phyloP scores from a whole-genome alignment of 2,329 filamentous ascomycete genomes.

The Ophiocordyceps robertsii region DNA sequence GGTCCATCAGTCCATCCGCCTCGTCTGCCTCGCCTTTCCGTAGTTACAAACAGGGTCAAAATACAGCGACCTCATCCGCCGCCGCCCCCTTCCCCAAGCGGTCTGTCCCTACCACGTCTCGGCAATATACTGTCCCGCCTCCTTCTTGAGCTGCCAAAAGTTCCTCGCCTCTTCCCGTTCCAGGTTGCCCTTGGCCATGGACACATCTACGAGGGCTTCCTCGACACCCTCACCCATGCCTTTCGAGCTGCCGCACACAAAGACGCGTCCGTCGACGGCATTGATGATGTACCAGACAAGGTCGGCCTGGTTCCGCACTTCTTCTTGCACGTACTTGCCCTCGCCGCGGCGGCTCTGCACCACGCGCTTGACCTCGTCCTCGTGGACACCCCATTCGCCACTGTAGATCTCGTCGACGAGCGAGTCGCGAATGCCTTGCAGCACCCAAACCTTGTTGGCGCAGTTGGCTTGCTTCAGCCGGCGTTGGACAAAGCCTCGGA shows the following conservation, averaged over 20 bases:
- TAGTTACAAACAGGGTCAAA: no score
- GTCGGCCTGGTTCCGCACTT: constrained; percentile 80
- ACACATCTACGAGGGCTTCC: constrained; percentile 72
- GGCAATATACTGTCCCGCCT: constrained; percentile 89
- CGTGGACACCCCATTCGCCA: constrained; percentile 90
- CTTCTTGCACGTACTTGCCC: constrained; percentile 90
- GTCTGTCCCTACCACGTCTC: constrained; percentile 45
- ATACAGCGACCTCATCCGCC: no score
- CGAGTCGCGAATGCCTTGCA: constrained; percentile 88
- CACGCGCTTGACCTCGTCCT: constrained; percentile 72
- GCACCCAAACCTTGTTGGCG: constrained; percentile 94
- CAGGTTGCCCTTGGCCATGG: constrained; percentile 83
- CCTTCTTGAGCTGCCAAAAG: constrained; percentile 88
- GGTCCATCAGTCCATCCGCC: no score
- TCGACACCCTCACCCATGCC: constrained; percentile 98
- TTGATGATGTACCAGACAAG: constrained; percentile 99
- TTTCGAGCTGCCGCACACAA: constrained; percentile 89
- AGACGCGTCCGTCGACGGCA: constrained; percentile 85
- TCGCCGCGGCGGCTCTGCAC: constrained; percentile 65
- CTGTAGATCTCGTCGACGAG: constrained; percentile 92
- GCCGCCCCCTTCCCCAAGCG: no score
- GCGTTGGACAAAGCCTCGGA: constrained; percentile 94
- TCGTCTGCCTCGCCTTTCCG: no score
- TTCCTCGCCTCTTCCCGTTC: constrained; percentile 67
- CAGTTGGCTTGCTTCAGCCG: constrained; percentile 88